Evolutionary conservation across 2,329 filamentous ascomycete species (phyloP), one percentile per base, ranked within the genome.

Genomic region (Colletotrichum musae): DNA sequence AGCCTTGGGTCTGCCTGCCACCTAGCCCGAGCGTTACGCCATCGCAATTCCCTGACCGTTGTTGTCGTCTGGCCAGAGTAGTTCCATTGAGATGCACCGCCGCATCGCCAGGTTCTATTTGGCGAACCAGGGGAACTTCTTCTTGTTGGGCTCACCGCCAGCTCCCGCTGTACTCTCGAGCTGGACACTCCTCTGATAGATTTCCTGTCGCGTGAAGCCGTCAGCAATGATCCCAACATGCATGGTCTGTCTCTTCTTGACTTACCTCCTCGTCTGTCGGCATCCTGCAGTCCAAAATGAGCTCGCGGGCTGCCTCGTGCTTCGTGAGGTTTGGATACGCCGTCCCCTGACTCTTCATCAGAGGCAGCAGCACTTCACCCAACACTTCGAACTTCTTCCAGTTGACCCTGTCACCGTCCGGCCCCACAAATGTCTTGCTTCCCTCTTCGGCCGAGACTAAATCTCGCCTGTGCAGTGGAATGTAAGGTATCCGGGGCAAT

Each of bases 301-400:
- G 80, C 74, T 93, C 91, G 74, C 91, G 87, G 5, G 93, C 89
- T 61, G 88, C 86, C 68, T 95, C 92, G 74, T 92, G 91, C 75
- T 87, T 91, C 41, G 85, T 83, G 71, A 95, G 83, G 71, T 91
- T 92, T 28, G 90, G 88, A 75, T 98, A 98, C 5, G 94, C 91
- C 57, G 90, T 90, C 62, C 93, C 93, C 80, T 98, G 95, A 75
- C 95, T 97, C 81, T 92, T 92, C 88, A 98, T 97, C 63, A 99
- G 91, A 2, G 94, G 92, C 69, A 98, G 85, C 61, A 98, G 88
- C 5, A 98, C 93, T 74, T 98, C 95, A 6, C 95, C 95, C 81
- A 98, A 91, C 39, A 99, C 92, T 80, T 98, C 95, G 75, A 98
- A 99, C 78, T 99, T 99, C 81, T 92, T 94, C 96, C 96, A 99